phyloP scores from a whole-genome alignment of 805 yeast species.

The Metschnikowia shivogae region DNA sequence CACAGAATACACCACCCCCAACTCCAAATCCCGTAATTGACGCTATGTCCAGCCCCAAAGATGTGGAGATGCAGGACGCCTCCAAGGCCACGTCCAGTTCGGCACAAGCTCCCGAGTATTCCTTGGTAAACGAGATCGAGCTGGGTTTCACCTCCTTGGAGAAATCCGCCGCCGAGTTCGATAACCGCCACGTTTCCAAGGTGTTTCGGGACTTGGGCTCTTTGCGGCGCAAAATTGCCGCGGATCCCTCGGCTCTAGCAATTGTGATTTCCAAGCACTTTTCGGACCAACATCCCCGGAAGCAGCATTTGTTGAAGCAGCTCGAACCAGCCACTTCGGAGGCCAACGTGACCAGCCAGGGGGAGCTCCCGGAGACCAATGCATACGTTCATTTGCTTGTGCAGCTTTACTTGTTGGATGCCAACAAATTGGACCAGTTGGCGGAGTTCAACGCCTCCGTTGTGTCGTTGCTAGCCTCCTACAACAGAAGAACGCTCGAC shows the following conservation, averaged over 20 bases:
- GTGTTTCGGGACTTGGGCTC: slow-evolving; percentile 79
- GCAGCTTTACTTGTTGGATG: slow-evolving; percentile 72
- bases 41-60: slow-evolving; percentile 8
- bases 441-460: slow-evolving; percentile 51
- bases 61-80: slow-evolving; percentile 19
- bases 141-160: slow-evolving; percentile 44
- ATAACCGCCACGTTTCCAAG: slow-evolving; percentile 82
- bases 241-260: slow-evolving; percentile 44
- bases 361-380: slow-evolving; percentile 72
- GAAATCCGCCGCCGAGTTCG: slow-evolving; percentile 68
- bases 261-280: slow-evolving; percentile 54
- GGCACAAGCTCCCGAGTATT: background rate
- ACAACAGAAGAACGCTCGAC: slow-evolving; percentile 81
- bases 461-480: slow-evolving; percentile 51
- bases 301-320: slow-evolving; percentile 29
- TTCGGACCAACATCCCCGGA: slow-evolving; percentile 45
- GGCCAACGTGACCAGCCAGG: slow-evolving; percentile 15
- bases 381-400: slow-evolving; percentile 73
- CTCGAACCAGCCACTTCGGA: slow-evolving; percentile 28
- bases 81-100: slow-evolving; percentile 1
- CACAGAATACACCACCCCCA: background rate
- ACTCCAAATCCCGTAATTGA: background rate
- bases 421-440: slow-evolving; percentile 44
- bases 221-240: slow-evolving; percentile 60
- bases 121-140: slow-evolving; percentile 35